A percentile compares a stretch with the other conserved stretches of the same genome.
phyloP scores from a whole-genome alignment of 2,329 filamentous ascomycete genomes.

The Parastagonospora avenae region DNA sequence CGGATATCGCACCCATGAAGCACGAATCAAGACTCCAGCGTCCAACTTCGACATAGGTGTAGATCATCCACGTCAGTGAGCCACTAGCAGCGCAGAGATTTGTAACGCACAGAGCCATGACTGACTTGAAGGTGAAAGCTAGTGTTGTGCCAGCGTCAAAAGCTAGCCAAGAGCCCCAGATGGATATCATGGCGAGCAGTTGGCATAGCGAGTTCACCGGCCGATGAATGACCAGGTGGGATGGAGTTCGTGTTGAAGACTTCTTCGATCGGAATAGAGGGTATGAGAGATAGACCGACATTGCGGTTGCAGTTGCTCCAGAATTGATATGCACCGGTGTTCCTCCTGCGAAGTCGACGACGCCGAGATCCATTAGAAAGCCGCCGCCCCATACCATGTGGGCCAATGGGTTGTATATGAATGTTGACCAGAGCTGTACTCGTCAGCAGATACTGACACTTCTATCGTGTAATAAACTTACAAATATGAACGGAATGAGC shows the following conservation, averaged over 20 bases:
- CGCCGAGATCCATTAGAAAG: conserved; percentile 51
- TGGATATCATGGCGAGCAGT: conserved; percentile 55
- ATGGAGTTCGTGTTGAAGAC: conserved; percentile 52
- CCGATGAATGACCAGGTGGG: conserved; percentile 54
- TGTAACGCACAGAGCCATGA: conserved; percentile 57
- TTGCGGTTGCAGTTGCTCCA: conserved; percentile 51
- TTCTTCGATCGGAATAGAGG: conserved; percentile 55
- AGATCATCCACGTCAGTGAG: conserved; percentile 54
- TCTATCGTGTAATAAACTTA: conserved; percentile 10
- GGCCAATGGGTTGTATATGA: conserved; percentile 55
- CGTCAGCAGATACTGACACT: not conserved
- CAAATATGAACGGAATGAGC: conserved; percentile 56
- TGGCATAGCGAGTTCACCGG: conserved; percentile 57
- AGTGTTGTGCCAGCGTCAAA: conserved; percentile 59
- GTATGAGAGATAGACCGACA: conserved; percentile 58
- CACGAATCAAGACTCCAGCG: conserved; percentile 57
- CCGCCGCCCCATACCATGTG: conserved; percentile 58
- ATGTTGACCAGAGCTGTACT: conserved; percentile 54
- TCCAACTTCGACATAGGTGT: conserved; percentile 52
- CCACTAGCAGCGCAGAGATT: conserved; percentile 56
- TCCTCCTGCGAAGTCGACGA: conserved; percentile 55
- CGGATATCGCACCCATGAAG: conserved; percentile 60
- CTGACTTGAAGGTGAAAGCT: conserved; percentile 56
- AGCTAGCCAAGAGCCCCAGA: conserved; percentile 59
- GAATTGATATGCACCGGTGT: conserved; percentile 44